These are phyloP conservation scores for Trichosanthes truncata DNA, from an alignment of 306 rosid species.

Conservation along the genomic window DNA sequence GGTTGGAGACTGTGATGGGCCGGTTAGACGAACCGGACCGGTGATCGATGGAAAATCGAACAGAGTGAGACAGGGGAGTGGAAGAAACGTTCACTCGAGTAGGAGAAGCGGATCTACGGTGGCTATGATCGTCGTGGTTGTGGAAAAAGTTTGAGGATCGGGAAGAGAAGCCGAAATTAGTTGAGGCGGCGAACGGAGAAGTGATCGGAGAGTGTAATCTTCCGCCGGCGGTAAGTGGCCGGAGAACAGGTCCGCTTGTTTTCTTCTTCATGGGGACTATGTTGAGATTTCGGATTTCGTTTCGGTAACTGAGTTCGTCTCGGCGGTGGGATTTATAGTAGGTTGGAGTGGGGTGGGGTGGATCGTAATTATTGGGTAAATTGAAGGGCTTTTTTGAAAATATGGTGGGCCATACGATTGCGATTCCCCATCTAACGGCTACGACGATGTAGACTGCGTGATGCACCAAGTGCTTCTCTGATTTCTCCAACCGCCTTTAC, in stretches of 20 bases:
- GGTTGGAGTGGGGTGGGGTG: not conserved
- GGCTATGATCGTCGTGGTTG: slow-evolving; percentile 5
- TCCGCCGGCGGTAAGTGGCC: slow-evolving; percentile 49
- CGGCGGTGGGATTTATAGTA: not conserved
- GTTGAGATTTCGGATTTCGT: slow-evolving; percentile 4
- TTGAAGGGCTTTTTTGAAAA: not conserved
- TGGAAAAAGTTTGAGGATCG: slow-evolving; percentile 36
- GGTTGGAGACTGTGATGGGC: slow-evolving; percentile 43
- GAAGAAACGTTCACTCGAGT: slow-evolving; percentile 66
- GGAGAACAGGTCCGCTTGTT: slow-evolving; percentile 65
- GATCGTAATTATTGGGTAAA: not conserved
- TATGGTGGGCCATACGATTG: not conserved
- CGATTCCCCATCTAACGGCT: slow-evolving; percentile 5
- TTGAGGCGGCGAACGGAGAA: slow-evolving; percentile 59
- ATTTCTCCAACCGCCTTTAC: not conserved
- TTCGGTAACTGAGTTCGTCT: not conserved
- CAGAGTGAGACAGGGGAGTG: slow-evolving; percentile 31
- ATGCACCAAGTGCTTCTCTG: not conserved
- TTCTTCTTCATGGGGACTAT: slow-evolving; percentile 22
- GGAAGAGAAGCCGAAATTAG: slow-evolving; percentile 47
- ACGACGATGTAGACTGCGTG: not conserved
- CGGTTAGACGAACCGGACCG: slow-evolving; percentile 71
- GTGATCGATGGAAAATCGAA: slow-evolving; percentile 65
- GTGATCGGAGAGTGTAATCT: slow-evolving; percentile 41
- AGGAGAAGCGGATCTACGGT: slow-evolving; percentile 51